A percentile compares a stretch with the other conserved stretches of the same genome.
Conservation (phyloP, 805 yeast genomes). For the Blastobotrys muscicola region DNA sequence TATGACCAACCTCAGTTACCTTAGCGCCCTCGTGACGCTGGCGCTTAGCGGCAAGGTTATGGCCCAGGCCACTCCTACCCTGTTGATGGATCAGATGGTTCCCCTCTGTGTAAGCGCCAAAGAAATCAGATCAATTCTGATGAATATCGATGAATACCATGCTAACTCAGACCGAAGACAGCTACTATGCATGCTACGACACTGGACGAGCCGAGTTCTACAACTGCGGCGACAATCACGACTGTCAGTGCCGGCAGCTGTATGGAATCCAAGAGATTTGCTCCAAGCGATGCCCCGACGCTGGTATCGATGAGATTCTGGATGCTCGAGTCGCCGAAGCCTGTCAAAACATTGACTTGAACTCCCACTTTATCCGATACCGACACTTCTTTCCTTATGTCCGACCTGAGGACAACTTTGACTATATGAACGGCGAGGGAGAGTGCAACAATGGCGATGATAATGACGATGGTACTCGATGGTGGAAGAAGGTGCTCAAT, state of each 20-base stretch:
- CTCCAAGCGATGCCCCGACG: background rate
- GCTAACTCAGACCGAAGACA: too few species aligned
- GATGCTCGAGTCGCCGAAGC: background rate
- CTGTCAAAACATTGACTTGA: background rate
- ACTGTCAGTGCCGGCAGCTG: slow-evolving; percentile 2
- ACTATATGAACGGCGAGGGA: background rate
- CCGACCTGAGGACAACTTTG: background rate
- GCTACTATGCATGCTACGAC: too few species aligned
- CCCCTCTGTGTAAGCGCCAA: too few species aligned
- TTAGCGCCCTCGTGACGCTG: too few species aligned
- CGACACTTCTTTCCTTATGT: slow-evolving; percentile 1
- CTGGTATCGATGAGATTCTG: background rate
- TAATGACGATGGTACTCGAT: slow-evolving; percentile 4
- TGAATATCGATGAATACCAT: too few species aligned
- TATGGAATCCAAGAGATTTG: background rate
- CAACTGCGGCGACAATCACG: background rate
- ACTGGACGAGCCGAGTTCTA: too few species aligned
- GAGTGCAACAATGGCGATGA: slow-evolving; percentile 8
- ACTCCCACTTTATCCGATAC: background rate
- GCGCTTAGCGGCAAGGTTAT: too few species aligned
- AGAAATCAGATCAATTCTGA: too few species aligned
- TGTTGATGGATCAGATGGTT: too few species aligned
- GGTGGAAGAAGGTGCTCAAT: background rate
- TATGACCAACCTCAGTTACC: too few species aligned
- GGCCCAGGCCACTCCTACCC: too few species aligned